Evolutionary conservation across 768 basidiomycete species (phyloP).

Genomic region (Mycena albidolilacea): DNA sequence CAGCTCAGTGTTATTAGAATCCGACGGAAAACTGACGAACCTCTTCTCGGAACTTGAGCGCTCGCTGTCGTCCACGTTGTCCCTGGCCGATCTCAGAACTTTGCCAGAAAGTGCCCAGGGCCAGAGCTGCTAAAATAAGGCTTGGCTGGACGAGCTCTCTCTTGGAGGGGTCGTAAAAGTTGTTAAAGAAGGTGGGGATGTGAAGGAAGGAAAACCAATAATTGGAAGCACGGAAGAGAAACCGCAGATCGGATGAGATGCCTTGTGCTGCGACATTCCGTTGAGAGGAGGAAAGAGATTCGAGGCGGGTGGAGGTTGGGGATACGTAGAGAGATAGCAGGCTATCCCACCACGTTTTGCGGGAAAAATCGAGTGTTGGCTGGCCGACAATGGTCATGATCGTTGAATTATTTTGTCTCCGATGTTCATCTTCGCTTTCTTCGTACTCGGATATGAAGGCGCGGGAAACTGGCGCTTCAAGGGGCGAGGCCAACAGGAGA

Average conservation of each 20-base stretch:
- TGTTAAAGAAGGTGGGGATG: slow-evolving; percentile 75
- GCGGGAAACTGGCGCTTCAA: slow-evolving; percentile 26
- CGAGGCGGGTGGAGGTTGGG: slow-evolving; percentile 49
- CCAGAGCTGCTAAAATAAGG: slow-evolving; percentile 72
- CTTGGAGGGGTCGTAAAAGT: slow-evolving; percentile 67
- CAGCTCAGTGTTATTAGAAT: slow-evolving; percentile 7
- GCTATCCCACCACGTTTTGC: slow-evolving; percentile 87
- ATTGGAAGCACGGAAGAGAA: slow-evolving; percentile 74
- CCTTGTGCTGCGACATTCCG: slow-evolving; percentile 61
- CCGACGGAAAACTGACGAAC: slow-evolving; percentile 8
- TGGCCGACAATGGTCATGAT: slow-evolving; percentile 58
- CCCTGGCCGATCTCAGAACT: slow-evolving; percentile 75
- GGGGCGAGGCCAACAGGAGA: slow-evolving; percentile 37
- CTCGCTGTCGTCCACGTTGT: slow-evolving; percentile 65
- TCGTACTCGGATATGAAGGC: slow-evolving; percentile 50
- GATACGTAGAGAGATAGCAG: slow-evolving; percentile 70
- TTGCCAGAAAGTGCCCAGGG: slow-evolving; percentile 78
- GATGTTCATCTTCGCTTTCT: slow-evolving; percentile 44
- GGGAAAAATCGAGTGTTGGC: slow-evolving; percentile 77
- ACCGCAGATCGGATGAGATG: slow-evolving; percentile 72
- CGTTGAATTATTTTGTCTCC: slow-evolving; percentile 13
- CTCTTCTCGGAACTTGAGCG: slow-evolving; percentile 73
- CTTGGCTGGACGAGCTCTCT: slow-evolving; percentile 77
- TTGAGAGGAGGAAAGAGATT: slow-evolving; percentile 55
- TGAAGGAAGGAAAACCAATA: slow-evolving; percentile 86